Evolutionary conservation across 2,329 filamentous ascomycete species (phyloP).

Genomic region (Dothideomycetes sp.): DNA sequence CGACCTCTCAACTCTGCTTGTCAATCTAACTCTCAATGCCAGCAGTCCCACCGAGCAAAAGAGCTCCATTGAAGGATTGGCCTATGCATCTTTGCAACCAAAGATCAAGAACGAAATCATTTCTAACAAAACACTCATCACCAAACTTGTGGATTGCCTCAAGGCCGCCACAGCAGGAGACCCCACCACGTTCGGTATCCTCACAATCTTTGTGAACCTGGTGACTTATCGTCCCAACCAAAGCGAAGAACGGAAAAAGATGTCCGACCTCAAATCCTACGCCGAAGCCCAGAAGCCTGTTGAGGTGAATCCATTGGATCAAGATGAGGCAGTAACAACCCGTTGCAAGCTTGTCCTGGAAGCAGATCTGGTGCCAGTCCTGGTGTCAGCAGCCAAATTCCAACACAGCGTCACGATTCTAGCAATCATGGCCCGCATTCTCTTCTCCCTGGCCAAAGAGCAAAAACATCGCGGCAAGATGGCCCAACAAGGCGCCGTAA

Average conservation of each 20-base stretch:
- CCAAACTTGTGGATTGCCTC: conserved; percentile 57
- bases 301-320: conserved; percentile 58
- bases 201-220: conserved; percentile 79
- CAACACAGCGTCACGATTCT: conserved; percentile 61
- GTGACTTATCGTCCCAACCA: conserved; percentile 69
- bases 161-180: conserved; percentile 30
- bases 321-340: conserved; percentile 63
- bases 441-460: conserved; percentile 69
- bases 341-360: conserved; percentile 74
- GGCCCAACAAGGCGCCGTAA: conserved; percentile 88
- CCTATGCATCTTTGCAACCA: conserved; percentile 80
- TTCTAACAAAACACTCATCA: conserved; percentile 58
- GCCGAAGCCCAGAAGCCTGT: conserved; percentile 67
- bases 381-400: conserved; percentile 46
- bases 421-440: conserved; percentile 63
- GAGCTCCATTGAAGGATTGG: conserved; percentile 79
- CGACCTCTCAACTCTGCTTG: conserved; percentile 47
- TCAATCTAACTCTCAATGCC: conserved; percentile 54
- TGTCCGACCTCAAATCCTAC: conserved; percentile 87
- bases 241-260: conserved; percentile 85
- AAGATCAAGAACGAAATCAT: conserved; percentile 75
- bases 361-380: conserved; percentile 63
- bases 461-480: conserved; percentile 65
- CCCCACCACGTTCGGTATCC: conserved; percentile 60
- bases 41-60: conserved; percentile 41